phyloP scores from a whole-genome alignment of 257 asterid species.

The Marsdenia floribunda region DNA sequence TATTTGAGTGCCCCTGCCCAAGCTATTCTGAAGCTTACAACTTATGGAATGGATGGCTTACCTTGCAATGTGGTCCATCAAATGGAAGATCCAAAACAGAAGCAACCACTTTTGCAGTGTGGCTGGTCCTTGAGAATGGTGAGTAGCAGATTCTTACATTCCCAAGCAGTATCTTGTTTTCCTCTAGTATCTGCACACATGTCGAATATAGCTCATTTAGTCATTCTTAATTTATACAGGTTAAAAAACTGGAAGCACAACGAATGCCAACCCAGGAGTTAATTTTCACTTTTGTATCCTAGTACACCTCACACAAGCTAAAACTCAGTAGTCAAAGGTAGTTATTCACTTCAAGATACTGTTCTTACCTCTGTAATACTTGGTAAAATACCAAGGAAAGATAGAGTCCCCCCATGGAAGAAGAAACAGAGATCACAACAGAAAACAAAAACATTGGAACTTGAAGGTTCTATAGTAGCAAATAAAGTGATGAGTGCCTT shows the following conservation, averaged over 20 bases:
- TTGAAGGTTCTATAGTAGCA: neutral
- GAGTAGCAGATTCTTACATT: conserved; percentile 88
- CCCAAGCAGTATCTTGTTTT: conserved; percentile 38
- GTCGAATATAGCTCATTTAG: neutral
- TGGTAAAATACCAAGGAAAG: neutral
- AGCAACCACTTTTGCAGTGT: conserved; percentile 76
- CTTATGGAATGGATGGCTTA: conserved; percentile 14
- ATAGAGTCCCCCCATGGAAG: neutral
- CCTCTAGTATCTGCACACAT: conserved; percentile 48
- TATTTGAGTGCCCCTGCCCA: conserved; percentile 6
- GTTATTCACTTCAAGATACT: neutral
- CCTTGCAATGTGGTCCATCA: conserved; percentile 80
- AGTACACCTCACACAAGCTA: neutral
- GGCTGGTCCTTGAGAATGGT: conserved; percentile 87
- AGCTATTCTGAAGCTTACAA: conserved; percentile 10
- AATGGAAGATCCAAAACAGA: conserved; percentile 62
- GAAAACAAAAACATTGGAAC: neutral
- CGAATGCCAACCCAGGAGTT: neutral
- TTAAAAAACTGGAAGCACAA: neutral
- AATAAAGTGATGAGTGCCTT: neutral
- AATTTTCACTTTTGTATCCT: neutral
- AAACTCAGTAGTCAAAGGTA: neutral
- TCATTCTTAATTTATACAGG: neutral
- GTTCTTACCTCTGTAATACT: neutral
- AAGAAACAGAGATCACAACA: neutral